phyloP scores from a whole-genome alignment of 2,329 filamentous ascomycete species.

The Samsoniella hepiali region DNA sequence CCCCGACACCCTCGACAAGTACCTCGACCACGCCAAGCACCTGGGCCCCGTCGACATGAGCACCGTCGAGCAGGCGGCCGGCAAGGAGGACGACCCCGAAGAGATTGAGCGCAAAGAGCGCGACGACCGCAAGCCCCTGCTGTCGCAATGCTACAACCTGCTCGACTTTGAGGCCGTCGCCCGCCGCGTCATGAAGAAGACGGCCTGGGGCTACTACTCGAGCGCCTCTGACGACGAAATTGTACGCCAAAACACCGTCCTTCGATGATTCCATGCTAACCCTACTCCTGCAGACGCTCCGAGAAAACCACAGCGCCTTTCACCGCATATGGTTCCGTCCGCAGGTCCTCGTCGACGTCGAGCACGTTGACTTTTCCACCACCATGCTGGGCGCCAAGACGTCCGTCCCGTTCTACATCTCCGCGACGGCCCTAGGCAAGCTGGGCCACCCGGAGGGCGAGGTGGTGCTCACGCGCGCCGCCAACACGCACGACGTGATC shows the following conservation, averaged over 20 bases:
- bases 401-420: conserved; percentile 91
- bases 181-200: conserved; percentile 87
- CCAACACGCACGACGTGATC: conserved; percentile 81
- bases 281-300: conserved; percentile 63
- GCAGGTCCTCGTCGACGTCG: conserved; percentile 82
- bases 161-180: conserved; percentile 96
- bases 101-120: conserved; percentile 67
- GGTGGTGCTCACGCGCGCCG: conserved; percentile 81
- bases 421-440: conserved; percentile 92
- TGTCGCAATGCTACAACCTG: conserved; percentile 89
- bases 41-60: conserved; percentile 85
- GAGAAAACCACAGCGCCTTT: conserved; percentile 93
- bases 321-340: conserved; percentile 98
- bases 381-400: conserved; percentile 90
- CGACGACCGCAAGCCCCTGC: conserved; percentile 68
- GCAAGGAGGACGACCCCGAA: conserved; percentile 63
- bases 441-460: conserved; percentile 92
- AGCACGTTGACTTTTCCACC: conserved; percentile 79
- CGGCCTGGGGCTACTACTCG: conserved; percentile 96
- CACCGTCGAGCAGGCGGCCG: conserved; percentile 67
- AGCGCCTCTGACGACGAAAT: conserved; percentile 65
- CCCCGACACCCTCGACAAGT: conserved; percentile 82
- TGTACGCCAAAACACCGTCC: conserved; percentile 25
- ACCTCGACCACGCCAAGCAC: conserved; percentile 80
- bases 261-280: background rate